A percentile compares a stretch with the other conserved stretches of the same genome.
These are phyloP conservation scores for Thelonectria rubi DNA, from an alignment of 2,329 filamentous ascomycete species.

Conservation along the genomic window DNA sequence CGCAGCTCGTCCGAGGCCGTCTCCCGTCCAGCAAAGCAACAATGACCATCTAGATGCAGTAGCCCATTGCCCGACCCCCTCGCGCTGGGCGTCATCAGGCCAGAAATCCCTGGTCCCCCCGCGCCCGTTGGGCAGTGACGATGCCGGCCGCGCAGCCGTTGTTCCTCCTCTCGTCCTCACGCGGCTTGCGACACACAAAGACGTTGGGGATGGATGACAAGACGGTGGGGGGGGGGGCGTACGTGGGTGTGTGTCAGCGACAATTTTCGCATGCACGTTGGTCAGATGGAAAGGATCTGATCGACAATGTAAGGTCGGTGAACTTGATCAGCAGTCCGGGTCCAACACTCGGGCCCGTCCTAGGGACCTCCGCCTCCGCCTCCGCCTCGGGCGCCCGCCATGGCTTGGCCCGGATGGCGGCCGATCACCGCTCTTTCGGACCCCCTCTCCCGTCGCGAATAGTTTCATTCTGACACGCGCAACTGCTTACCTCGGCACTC, in stretches of 20 bases:
- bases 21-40: too few species aligned
- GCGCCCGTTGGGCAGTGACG: neutral
- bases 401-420: slow-evolving; percentile 4
- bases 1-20: too few species aligned
- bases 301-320: slow-evolving; percentile 13
- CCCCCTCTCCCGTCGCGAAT: neutral
- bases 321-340: neutral
- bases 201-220: neutral
- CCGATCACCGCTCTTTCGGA: slow-evolving; percentile 1
- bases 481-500: slow-evolving; percentile 5
- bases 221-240: too few species aligned
- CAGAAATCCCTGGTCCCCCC: slow-evolving; percentile 8
- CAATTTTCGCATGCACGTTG: neutral
- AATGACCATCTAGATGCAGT: neutral
- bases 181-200: neutral
- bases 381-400: neutral
- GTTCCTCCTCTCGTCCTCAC: too few species aligned
- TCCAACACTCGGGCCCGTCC: neutral
- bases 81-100: slow-evolving; percentile 1
- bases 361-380: slow-evolving; percentile 1
- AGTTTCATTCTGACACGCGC: slow-evolving; percentile 11
- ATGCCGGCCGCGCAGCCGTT: slow-evolving; percentile 1
- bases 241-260: slow-evolving; percentile 13
- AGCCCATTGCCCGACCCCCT: neutral
- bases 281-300: slow-evolving; percentile 8